Conservation (phyloP, 345 rosid species). For the Acer negundo region DNA sequence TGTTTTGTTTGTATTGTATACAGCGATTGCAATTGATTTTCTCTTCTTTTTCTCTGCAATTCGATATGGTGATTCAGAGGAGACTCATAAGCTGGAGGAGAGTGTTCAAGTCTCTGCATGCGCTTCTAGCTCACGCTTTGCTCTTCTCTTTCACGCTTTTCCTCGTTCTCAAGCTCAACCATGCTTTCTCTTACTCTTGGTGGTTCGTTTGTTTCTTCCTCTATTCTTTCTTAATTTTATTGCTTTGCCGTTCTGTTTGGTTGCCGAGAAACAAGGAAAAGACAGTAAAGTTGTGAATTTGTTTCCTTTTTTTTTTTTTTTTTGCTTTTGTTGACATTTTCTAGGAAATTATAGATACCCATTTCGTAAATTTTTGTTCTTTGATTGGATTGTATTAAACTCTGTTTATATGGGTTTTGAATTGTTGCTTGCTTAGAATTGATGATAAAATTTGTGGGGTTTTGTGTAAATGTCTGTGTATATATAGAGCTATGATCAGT, state of each 20-base stretch:
- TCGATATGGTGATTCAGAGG: conserved; percentile 48
- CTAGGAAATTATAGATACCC: conserved; percentile 9
- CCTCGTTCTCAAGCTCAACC: conserved; percentile 76
- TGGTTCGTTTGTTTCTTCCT: conserved; percentile 48
- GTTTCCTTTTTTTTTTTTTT: background rate
- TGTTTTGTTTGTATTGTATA: background rate
- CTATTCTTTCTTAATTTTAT: background rate
- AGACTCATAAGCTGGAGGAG: conserved; percentile 77
- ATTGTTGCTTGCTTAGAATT: background rate
- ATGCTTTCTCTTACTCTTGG: conserved; percentile 60
- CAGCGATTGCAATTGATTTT: background rate
- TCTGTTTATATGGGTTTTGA: background rate
- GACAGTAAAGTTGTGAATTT: background rate
- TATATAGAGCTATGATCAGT: background rate
- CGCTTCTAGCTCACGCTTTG: conserved; percentile 62
- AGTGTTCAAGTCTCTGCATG: conserved; percentile 68
- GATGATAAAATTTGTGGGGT: conserved; percentile 4
- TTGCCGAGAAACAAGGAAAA: background rate
- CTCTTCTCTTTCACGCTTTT: conserved; percentile 83
- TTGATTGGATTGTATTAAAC: background rate
- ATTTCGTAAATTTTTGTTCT: conserved; percentile 9
- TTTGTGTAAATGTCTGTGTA: background rate
- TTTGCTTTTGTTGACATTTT: conserved; percentile 9
- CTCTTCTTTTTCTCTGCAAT: background rate
- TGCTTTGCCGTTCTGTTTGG: conserved; percentile 2